Evolutionary conservation across 2,329 filamentous ascomycete genomes (phyloP).

Genomic region (Cladosporium sp.): DNA sequence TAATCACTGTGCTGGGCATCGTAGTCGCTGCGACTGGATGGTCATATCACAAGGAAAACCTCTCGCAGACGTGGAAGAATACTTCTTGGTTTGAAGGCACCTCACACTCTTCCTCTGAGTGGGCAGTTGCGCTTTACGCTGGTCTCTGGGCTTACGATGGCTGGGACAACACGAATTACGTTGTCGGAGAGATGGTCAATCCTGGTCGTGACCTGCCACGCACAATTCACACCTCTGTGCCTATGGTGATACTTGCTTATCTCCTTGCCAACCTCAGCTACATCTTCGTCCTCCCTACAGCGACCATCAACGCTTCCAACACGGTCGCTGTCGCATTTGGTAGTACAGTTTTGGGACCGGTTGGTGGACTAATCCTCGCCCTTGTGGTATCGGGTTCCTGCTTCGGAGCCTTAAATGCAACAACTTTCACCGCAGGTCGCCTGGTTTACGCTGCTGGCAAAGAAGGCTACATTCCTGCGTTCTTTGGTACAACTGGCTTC

Average conservation of each 20-base stretch:
- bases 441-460: slow-evolving; percentile 93
- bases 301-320: slow-evolving; percentile 81
- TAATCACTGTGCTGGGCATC: slow-evolving; percentile 83
- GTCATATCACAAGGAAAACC: slow-evolving; percentile 70
- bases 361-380: slow-evolving; percentile 80
- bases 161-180: slow-evolving; percentile 99
- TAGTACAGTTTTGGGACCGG: slow-evolving; percentile 80
- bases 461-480: slow-evolving; percentile 83
- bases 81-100: slow-evolving; percentile 85
- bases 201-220: slow-evolving; percentile 85
- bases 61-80: slow-evolving; percentile 72
- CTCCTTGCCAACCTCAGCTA: slow-evolving; percentile 90
- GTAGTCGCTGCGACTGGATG: slow-evolving; percentile 86
- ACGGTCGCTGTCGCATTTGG: slow-evolving; percentile 97
- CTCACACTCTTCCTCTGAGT: slow-evolving; percentile 74
- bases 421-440: slow-evolving; percentile 88
- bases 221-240: slow-evolving; percentile 95
- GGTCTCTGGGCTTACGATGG: slow-evolving; percentile 98
- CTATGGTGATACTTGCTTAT: slow-evolving; percentile 87
- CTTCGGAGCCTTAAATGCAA: slow-evolving; percentile 92
- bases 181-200: slow-evolving; percentile 94
- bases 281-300: slow-evolving; percentile 85
- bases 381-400: slow-evolving; percentile 89
- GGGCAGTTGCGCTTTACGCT: slow-evolving; percentile 92
- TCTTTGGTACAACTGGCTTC: slow-evolving; percentile 83